Evolutionary conservation across 768 basidiomycete species (phyloP).

Genomic region (Tulasnella sp.): DNA sequence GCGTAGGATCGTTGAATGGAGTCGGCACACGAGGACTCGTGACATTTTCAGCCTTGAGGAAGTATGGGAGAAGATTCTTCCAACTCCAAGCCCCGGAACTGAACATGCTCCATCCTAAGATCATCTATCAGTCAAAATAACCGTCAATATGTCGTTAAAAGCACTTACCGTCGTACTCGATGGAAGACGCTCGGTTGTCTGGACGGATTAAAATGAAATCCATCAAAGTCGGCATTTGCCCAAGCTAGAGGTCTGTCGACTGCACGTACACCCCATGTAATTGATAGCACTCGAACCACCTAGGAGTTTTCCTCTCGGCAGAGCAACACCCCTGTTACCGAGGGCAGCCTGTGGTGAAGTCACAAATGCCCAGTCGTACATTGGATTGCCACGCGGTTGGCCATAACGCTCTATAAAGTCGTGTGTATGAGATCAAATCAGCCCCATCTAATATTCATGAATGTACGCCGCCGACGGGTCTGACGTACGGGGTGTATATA

Average conservation of each 20-base stretch:
- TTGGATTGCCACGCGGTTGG: background rate
- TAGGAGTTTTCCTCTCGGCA: constrained; percentile 11
- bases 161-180: constrained; percentile 1
- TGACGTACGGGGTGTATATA: constrained; percentile 6
- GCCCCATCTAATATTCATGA: background rate
- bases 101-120: constrained; percentile 1
- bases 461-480: background rate
- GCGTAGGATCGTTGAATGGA: constrained; percentile 2
- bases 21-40: background rate
- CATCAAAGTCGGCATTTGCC: constrained; percentile 2
- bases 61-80: constrained; percentile 1
- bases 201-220: constrained; percentile 11
- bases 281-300: constrained; percentile 12
- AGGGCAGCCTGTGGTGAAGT: constrained; percentile 3
- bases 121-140: background rate
- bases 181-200: no score
- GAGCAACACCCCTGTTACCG: background rate
- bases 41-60: constrained; percentile 3
- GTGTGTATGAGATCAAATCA: background rate
- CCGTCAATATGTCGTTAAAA: no score
- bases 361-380: constrained; percentile 7
- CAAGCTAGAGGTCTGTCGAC: no score
- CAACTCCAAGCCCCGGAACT: background rate
- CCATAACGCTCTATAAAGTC: background rate
- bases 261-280: background rate